A percentile compares a stretch with the other conserved stretches of the same genome.
Conservation (phyloP, 2,329 filamentous ascomycete species). For the Penicillium polonicum region DNA sequence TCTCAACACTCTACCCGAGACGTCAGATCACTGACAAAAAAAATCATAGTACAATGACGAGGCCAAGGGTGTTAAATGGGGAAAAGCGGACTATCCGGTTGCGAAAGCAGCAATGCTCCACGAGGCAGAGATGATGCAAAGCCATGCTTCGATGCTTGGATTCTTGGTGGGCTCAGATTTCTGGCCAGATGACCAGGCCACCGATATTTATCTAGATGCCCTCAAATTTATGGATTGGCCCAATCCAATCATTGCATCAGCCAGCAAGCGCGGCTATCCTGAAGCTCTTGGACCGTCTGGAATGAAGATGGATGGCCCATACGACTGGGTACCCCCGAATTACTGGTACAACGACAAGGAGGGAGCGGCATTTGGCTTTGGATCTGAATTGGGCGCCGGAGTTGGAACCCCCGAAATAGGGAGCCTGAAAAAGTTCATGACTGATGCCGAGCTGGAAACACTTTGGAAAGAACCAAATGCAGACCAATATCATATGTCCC, state of each 20-base stretch:
- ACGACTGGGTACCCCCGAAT: constrained; percentile 65
- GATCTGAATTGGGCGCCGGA: constrained; percentile 61
- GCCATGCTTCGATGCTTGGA: constrained; percentile 58
- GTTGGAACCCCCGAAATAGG: constrained; percentile 60
- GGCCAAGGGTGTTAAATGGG: constrained; percentile 49
- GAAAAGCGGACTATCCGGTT: constrained; percentile 54
- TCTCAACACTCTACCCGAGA: neutral
- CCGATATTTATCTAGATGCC: constrained; percentile 53
- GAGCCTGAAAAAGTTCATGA: constrained; percentile 57
- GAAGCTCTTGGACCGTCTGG: constrained; percentile 54
- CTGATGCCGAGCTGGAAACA: constrained; percentile 50
- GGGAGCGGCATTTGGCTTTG: constrained; percentile 63
- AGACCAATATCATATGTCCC: constrained; percentile 61
- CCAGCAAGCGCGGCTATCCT: constrained; percentile 56
- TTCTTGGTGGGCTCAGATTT: constrained; percentile 63
- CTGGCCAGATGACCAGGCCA: constrained; percentile 61
- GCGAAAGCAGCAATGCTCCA: constrained; percentile 58
- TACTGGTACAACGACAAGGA: constrained; percentile 60
- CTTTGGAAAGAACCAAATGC: constrained; percentile 58
- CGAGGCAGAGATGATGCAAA: constrained; percentile 60
- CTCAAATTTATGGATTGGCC: constrained; percentile 56
- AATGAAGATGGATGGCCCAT: constrained; percentile 66
- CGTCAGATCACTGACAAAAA: neutral
- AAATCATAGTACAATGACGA: constrained; percentile 55
- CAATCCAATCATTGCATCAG: constrained; percentile 58